phyloP scores from a whole-genome alignment of 2,329 filamentous ascomycete genomes.

The Bipolaris victoriae region DNA sequence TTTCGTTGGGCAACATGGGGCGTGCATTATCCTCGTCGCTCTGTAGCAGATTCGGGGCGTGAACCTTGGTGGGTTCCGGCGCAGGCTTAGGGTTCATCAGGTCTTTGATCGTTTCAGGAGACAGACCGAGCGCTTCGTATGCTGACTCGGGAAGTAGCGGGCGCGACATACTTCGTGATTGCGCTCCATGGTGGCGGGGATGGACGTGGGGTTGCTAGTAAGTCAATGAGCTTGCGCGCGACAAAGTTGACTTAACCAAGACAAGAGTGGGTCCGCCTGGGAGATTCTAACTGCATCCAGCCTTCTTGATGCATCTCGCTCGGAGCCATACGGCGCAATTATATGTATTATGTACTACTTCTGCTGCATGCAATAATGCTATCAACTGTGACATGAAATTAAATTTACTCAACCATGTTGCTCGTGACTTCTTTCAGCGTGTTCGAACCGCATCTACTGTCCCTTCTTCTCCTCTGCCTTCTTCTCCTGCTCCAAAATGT shows the following conservation, averaged over 20 bases:
- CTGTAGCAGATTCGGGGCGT: slow-evolving; percentile 42
- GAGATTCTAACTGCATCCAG: slow-evolving; percentile 16
- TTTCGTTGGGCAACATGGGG: slow-evolving; percentile 39
- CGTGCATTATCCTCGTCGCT: slow-evolving; percentile 28
- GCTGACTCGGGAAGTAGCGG: slow-evolving; percentile 45
- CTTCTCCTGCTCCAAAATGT: slow-evolving; percentile 46
- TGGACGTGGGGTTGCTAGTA: slow-evolving; percentile 13
- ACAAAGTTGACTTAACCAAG: slow-evolving; percentile 15
- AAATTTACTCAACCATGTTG: background rate
- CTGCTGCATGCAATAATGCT: background rate
- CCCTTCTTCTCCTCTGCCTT: slow-evolving; percentile 45
- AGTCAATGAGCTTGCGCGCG: slow-evolving; percentile 12
- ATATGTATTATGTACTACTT: slow-evolving; percentile 4
- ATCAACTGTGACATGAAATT: background rate
- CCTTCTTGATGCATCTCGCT: background rate
- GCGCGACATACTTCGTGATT: slow-evolving; percentile 39
- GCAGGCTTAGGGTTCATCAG: slow-evolving; percentile 42
- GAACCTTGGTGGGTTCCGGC: slow-evolving; percentile 24
- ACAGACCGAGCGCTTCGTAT: slow-evolving; percentile 44
- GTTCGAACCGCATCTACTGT: slow-evolving; percentile 24
- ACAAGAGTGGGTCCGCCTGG: slow-evolving; percentile 16
- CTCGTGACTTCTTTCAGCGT: background rate
- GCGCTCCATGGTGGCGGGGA: slow-evolving; percentile 34
- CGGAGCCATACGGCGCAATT: background rate
- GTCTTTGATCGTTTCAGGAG: slow-evolving; percentile 38